Evolutionary conservation across 805 yeast species (phyloP).

Genomic region (Wickerhamiella australiensis): DNA sequence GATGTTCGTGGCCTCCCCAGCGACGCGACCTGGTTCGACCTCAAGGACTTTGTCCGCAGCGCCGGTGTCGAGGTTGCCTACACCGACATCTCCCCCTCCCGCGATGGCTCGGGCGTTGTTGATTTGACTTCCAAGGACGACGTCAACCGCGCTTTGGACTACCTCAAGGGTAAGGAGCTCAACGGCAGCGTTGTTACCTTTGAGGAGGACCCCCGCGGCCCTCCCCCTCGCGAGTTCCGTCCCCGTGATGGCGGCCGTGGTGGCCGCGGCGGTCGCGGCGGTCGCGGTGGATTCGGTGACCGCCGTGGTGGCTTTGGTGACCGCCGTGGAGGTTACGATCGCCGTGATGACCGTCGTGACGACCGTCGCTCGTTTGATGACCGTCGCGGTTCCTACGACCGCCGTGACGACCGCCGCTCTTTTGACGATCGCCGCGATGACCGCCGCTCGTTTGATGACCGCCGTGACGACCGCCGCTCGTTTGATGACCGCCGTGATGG

Average conservation of each 20-base stretch:
- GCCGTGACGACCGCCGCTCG: not conserved
- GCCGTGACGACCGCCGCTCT: constrained; percentile 1
- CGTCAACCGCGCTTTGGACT: constrained; percentile 73
- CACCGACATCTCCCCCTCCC: constrained; percentile 29
- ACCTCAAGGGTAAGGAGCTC: constrained; percentile 61
- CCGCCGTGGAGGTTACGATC: constrained; percentile 30
- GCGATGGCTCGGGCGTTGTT: constrained; percentile 45
- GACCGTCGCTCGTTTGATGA: constrained; percentile 20
- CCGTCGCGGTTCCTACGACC: constrained; percentile 2
- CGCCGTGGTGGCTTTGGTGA: constrained; percentile 5
- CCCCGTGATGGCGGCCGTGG: constrained; percentile 27
- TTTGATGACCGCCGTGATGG: constrained; percentile 24
- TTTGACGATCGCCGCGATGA: constrained; percentile 3
- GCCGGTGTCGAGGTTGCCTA: constrained; percentile 33
- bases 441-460: not conserved
- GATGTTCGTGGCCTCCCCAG: constrained; percentile 16
- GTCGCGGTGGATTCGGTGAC: constrained; percentile 24
- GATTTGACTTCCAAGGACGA: constrained; percentile 90
- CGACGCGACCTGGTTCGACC: constrained; percentile 42
- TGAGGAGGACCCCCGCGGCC: constrained; percentile 49
- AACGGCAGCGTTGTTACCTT: constrained; percentile 55
- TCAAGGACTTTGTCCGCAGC: constrained; percentile 54
- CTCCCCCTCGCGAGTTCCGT: constrained; percentile 32
- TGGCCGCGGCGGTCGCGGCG: constrained; percentile 38
- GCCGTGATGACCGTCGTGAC: constrained; percentile 24